Evolutionary conservation across 805 yeast genomes (phyloP), one percentile per base, ranked within the genome.

Genomic region (Candida pini): DNA sequence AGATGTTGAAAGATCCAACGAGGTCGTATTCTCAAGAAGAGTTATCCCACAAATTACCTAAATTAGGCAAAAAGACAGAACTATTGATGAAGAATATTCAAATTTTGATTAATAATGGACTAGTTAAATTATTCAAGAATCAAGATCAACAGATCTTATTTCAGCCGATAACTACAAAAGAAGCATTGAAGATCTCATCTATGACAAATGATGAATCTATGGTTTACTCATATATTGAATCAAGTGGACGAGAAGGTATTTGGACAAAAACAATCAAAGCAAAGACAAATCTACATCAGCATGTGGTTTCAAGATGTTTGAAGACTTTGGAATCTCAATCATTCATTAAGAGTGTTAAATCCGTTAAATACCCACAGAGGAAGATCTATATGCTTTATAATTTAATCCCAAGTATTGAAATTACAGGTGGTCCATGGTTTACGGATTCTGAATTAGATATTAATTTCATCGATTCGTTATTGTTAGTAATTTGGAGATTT

Each of bases 381-480:
- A 92, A 92, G 53, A 90, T 92, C 22, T 94, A 90, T 60, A 92
- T 92, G 97, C 69, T 92, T 35, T 90, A 89, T 56, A 80, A 86
- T 53, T 65, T 92, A 45, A 96, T 88, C 55, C 98, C 98, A 5
- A 82, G 95, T 3, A 80, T 86, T 21, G 97, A 90, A 46, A 92
- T 92, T 25, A 92, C 97, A 0, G 98, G 98, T 44, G 98, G 98
- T 5, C 97, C 97, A 4, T 92, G 98, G 98, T 92, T 89, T 55
- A 88, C 97, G 0, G 98, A 92, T 55, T 78, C 89, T 23, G 97
- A 92, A 59, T 68, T 92, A 38, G 98, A 92, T 55, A 78, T 87
- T 3, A 97, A 90, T 58, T 92, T 92, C 51, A 89, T 92, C 39
- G 90, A 86, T 45, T 77, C 87, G 31, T 63, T 92, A 36, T 36